These are phyloP conservation scores for Massarina eburnea DNA, from an alignment of 2,329 filamentous ascomycete species.

Conservation along the genomic window DNA sequence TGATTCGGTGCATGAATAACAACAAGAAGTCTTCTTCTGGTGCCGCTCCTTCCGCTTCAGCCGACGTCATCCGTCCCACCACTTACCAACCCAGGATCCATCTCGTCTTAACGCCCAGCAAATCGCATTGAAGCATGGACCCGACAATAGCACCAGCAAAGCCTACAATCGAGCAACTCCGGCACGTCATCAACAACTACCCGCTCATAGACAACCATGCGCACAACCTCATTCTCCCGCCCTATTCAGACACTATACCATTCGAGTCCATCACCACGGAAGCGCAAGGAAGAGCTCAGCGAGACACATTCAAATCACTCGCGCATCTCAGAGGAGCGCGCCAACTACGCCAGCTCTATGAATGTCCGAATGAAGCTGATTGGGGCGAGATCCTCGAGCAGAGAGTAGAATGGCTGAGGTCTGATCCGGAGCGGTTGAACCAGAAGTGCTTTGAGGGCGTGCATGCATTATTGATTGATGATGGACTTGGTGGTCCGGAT, in stretches of 20 bases:
- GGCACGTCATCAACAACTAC: conserved; percentile 36
- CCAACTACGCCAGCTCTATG: conserved; percentile 67
- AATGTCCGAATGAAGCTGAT: conserved; percentile 57
- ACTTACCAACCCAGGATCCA: too few species aligned
- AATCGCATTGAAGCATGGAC: not conserved
- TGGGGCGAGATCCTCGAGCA: conserved; percentile 61
- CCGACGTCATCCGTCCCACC: not conserved
- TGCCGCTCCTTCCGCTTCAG: not conserved
- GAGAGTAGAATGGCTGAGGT: conserved; percentile 50
- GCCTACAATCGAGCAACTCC: conserved; percentile 34
- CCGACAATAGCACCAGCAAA: conserved; percentile 8
- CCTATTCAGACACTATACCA: conserved; percentile 52
- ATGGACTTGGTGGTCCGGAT: conserved; percentile 63
- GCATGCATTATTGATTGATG: conserved; percentile 75
- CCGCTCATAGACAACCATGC: conserved; percentile 75
- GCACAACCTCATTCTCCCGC: conserved; percentile 65
- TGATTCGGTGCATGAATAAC: too few species aligned
- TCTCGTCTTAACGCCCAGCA: not conserved
- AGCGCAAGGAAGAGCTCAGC: conserved; percentile 68
- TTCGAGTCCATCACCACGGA: conserved; percentile 70
- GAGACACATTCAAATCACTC: conserved; percentile 63
- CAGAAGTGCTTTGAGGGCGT: conserved; percentile 69
- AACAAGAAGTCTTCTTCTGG: not conserved
- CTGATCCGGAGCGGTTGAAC: conserved; percentile 58
- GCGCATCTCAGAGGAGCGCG: conserved; percentile 70